A percentile compares a stretch with the other conserved stretches of the same genome.
These are phyloP conservation scores for Tuber brumale DNA, from an alignment of 495 filamentous ascomycete species.

Conservation along the genomic window DNA sequence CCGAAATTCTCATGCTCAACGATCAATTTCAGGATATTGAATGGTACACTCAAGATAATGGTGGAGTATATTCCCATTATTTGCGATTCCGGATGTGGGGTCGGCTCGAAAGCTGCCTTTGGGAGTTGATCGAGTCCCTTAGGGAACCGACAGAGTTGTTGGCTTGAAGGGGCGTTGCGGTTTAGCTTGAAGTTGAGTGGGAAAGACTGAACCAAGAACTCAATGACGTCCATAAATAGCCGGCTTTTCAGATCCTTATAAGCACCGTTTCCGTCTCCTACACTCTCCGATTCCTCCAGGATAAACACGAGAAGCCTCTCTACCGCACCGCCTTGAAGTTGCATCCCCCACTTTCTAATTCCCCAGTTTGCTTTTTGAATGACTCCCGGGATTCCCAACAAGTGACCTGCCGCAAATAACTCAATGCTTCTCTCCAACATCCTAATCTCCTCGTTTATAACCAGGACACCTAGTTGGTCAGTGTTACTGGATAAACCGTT, in stretches of 20 bases:
- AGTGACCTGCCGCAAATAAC: slow-evolving; percentile 29
- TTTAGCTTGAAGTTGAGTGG: slow-evolving; percentile 36
- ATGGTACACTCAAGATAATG: slow-evolving; percentile 35
- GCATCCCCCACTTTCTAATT: slow-evolving; percentile 35
- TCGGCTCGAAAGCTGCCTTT: not conserved
- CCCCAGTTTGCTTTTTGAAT: slow-evolving; percentile 30
- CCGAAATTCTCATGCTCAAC: slow-evolving; percentile 36
- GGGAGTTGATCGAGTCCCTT: slow-evolving; percentile 11
- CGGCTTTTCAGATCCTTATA: slow-evolving; percentile 26
- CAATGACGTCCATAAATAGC: slow-evolving; percentile 31
- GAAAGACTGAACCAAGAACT: slow-evolving; percentile 29
- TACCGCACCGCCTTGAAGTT: slow-evolving; percentile 31
- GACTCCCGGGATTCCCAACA: slow-evolving; percentile 35
- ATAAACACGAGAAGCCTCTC: slow-evolving; percentile 36
- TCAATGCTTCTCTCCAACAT: slow-evolving; percentile 38
- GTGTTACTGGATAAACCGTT: not conserved
- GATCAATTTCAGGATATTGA: slow-evolving; percentile 30
- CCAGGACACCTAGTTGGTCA: slow-evolving; percentile 1
- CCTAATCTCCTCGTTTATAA: slow-evolving; percentile 18
- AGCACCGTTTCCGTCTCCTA: slow-evolving; percentile 7
- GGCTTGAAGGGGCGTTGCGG: slow-evolving; percentile 30
- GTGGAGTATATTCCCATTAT: slow-evolving; percentile 29
- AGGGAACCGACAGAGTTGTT: slow-evolving; percentile 29
- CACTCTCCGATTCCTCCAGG: slow-evolving; percentile 19
- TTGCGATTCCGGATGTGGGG: not conserved